Evolutionary conservation across 1,284 basidiomycete species (phyloP).

Genomic region (Cryptococcus sp.): DNA sequence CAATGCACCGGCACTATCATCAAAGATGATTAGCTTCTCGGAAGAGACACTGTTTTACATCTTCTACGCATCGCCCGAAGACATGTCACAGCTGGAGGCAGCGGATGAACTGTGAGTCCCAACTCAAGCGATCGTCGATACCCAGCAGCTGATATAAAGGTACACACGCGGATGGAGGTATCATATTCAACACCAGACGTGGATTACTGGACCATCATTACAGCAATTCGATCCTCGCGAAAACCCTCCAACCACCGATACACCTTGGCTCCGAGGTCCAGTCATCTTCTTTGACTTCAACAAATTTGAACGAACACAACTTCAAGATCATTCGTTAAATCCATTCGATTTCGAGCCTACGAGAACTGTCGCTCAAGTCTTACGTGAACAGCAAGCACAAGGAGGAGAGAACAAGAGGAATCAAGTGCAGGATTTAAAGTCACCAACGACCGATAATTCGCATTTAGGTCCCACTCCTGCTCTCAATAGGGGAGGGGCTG

Average conservation of each 20-base stretch:
- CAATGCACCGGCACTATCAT: conserved; percentile 79
- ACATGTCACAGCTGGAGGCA: conserved; percentile 82
- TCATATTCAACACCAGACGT: conserved; percentile 90
- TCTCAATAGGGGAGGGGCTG: neutral
- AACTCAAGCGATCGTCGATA: neutral
- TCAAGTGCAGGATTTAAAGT: neutral
- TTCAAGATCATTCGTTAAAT: conserved; percentile 41
- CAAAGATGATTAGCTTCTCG: conserved; percentile 81
- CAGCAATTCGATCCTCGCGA: conserved; percentile 25
- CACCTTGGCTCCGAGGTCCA: conserved; percentile 36
- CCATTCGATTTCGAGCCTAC: conserved; percentile 35
- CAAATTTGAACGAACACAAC: conserved; percentile 33
- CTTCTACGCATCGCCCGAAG: conserved; percentile 93
- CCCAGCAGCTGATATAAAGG: conserved; percentile 49
- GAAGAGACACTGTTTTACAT: conserved; percentile 99
- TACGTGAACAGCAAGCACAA: neutral
- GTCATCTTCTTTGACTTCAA: conserved; percentile 46
- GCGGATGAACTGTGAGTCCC: conserved; percentile 84
- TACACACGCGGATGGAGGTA: conserved; percentile 97
- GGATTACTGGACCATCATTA: conserved; percentile 65
- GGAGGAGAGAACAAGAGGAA: neutral
- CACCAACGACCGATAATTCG: conserved; percentile 5
- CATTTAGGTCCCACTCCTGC: too few species aligned
- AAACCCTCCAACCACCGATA: conserved; percentile 14
- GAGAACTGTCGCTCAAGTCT: conserved; percentile 23